phyloP scores from a whole-genome alignment of 1,139 yeast species.

The Nadsonia commutata region DNA sequence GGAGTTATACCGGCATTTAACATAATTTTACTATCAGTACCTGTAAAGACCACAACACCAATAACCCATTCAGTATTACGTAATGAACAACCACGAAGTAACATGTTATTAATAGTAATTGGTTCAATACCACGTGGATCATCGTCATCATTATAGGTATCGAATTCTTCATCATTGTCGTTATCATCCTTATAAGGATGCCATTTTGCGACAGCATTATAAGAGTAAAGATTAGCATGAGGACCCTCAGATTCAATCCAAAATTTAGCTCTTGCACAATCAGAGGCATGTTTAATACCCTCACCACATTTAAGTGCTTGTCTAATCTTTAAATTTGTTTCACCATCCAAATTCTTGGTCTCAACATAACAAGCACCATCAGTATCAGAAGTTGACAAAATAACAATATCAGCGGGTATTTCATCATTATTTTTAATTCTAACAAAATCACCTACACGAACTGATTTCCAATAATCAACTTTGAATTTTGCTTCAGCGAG shows the following conservation, averaged over 20 bases:
- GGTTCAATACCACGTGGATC: conserved; percentile 34
- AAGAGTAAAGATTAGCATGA: conserved; percentile 62
- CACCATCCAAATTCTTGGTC: conserved; percentile 92
- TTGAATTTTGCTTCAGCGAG: conserved; percentile 35
- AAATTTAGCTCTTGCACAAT: conserved; percentile 56
- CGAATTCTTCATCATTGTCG: conserved; percentile 6
- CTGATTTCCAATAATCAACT: conserved; percentile 71
- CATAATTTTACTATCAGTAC: conserved; percentile 85
- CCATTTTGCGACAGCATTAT: conserved; percentile 66
- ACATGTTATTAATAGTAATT: conserved; percentile 57
- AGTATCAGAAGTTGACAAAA: conserved; percentile 67
- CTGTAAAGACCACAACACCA: conserved; percentile 84
- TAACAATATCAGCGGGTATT: conserved; percentile 80
- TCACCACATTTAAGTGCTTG: conserved; percentile 58
- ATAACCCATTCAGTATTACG: conserved; percentile 92
- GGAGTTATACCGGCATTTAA: conserved; percentile 89
- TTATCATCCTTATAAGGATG: conserved; percentile 15
- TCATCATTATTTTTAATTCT: conserved; percentile 78
- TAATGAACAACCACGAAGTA: conserved; percentile 78
- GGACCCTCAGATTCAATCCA: conserved; percentile 90
- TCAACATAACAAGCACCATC: conserved; percentile 91
- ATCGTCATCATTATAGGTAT: conserved; percentile 8
- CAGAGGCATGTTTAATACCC: conserved; percentile 47
- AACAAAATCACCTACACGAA: conserved; percentile 77
- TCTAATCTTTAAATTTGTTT: conserved; percentile 76